Percentiles rank a stretch among this genome's conserved stretches.
Conservation (phyloP, 2,329 filamentous ascomycete genomes). For the Pseudocercospora musae region DNA sequence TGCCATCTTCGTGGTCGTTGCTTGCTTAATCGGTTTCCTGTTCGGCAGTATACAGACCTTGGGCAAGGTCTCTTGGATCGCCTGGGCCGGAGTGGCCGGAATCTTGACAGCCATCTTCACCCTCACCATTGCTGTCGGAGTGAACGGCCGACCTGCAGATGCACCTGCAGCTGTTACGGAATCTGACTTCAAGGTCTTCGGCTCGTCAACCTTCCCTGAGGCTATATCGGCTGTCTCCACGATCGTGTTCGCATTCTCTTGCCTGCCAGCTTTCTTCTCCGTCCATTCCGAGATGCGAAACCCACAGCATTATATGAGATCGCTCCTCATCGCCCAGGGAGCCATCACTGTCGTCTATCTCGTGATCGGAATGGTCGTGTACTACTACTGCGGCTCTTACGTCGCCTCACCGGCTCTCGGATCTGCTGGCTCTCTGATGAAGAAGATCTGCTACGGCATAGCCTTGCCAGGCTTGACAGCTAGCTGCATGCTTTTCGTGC, state of each 20-base stretch:
- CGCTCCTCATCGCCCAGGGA: slow-evolving; percentile 32
- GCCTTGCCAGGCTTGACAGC: slow-evolving; percentile 26
- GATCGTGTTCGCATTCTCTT: slow-evolving; percentile 40
- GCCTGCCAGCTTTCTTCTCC: slow-evolving; percentile 39
- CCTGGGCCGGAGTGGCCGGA: slow-evolving; percentile 34
- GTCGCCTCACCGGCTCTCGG: slow-evolving; percentile 49
- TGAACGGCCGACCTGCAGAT: slow-evolving; percentile 35
- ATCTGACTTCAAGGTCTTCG: slow-evolving; percentile 32
- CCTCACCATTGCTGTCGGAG: slow-evolving; percentile 35
- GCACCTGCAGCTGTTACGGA: slow-evolving; percentile 31
- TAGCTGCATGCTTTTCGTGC: slow-evolving; percentile 23
- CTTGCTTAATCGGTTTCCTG: slow-evolving; percentile 39
- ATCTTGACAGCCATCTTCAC: slow-evolving; percentile 30
- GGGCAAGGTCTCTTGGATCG: slow-evolving; percentile 33
- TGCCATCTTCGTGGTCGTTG: slow-evolving; percentile 40
- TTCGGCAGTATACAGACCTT: slow-evolving; percentile 38
- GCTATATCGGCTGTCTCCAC: slow-evolving; percentile 60
- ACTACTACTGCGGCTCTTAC: slow-evolving; percentile 48
- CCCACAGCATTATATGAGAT: slow-evolving; percentile 34
- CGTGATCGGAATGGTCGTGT: slow-evolving; percentile 42
- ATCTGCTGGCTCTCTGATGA: slow-evolving; percentile 43
- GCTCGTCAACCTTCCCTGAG: slow-evolving; percentile 41
- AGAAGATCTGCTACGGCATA: slow-evolving; percentile 47
- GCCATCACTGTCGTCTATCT: slow-evolving; percentile 34
- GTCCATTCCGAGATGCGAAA: slow-evolving; percentile 41